These are phyloP conservation scores for Globisporangium carolinianum DNA, from an alignment of 352 stramenopile species.

Conservation along the genomic window DNA sequence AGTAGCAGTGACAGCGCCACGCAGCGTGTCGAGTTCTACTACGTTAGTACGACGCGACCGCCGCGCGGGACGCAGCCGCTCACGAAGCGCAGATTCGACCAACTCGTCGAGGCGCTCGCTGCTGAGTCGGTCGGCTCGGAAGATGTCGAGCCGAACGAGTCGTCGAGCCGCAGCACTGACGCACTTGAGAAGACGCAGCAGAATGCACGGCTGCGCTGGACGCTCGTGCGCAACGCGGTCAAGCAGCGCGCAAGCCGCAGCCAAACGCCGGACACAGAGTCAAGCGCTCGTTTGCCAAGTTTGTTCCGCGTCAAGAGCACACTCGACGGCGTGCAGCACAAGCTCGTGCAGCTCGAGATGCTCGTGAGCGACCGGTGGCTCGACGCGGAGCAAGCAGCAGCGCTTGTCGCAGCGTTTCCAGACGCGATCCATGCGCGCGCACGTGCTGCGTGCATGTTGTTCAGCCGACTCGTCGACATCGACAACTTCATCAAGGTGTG, in stretches of 20 bases:
- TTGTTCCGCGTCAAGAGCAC: conserved; percentile 18
- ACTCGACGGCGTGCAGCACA: conserved; percentile 18
- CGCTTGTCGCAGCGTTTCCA: conserved; percentile 35
- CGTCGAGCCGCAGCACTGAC: not conserved
- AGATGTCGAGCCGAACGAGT: too few species aligned
- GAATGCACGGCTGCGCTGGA: conserved; percentile 33
- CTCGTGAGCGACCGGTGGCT: conserved; percentile 46
- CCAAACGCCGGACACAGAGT: too few species aligned
- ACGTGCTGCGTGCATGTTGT: conserved; percentile 45
- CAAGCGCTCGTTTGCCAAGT: not conserved
- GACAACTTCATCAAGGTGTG: conserved; percentile 65
- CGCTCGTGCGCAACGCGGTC: conserved; percentile 26
- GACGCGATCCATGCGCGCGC: conserved; percentile 41
- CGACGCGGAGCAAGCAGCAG: conserved; percentile 33
- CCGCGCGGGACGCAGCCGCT: conserved; percentile 46
- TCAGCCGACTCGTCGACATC: conserved; percentile 63
- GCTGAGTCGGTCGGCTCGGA: not conserved
- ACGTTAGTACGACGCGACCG: conserved; percentile 73
- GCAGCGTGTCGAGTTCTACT: conserved; percentile 53
- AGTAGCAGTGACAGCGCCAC: not conserved
- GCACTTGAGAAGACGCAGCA: conserved; percentile 4
- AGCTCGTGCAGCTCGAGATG: conserved; percentile 39
- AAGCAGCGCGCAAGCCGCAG: too few species aligned
- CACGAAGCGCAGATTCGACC: conserved; percentile 45
- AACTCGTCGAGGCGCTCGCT: conserved; percentile 35